Base-by-base conservation (phyloP, 495 filamentous ascomycete genomes). In the Cryomyces antarcticus region DNA sequence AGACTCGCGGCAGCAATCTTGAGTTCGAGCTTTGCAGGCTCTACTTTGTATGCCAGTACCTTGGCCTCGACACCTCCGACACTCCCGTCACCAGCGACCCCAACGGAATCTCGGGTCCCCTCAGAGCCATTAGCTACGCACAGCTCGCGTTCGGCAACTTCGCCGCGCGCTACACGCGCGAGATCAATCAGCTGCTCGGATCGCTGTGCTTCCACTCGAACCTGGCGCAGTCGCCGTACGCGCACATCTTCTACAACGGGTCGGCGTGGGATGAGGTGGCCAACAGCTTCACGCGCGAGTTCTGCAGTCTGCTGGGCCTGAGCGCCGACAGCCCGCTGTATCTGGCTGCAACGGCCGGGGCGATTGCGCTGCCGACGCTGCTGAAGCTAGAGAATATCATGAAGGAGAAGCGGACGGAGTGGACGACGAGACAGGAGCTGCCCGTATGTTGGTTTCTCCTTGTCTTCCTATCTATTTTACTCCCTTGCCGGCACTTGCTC, bases 1-100 rank as follows among this genome's bases (percentile, higher is more conserved):
- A 93, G 49, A 68, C 70, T 1, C 70, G 89, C 35, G 92, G 88
- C 4, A 87, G 80, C 49, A 93, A 92, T 48, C 72, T 99, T 3
- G 88, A 95, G 55, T 99, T 94, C 41, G 88, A 99, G 39, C 75
- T 99, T 4, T 78, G 74, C 59, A 77, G 80, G 33, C 63, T 96
- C 27, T 80, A 92, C 46, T 96, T 80, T 52, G 68, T 95, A 36
- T 83, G 77, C 74, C 70, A 93, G 0, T 95, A 79, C 66, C 65
- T 57, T 28, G 67, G 69, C 24, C 17, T 24, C 17, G 17, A 24
- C 17, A 24, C 17, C 17, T 24, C 17, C 17, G 17, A 24, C 17
- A 2, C 1, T 24, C 17, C 17, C 1, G 17, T 24, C 1, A 60
- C 59, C 27, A 56, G 55, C 5, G 45, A 41, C 11, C 36, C 49